Evolutionary conservation across 1,284 basidiomycete genomes (phyloP), one percentile per base, ranked within the genome.

Genomic region (Naganishia sp.): DNA sequence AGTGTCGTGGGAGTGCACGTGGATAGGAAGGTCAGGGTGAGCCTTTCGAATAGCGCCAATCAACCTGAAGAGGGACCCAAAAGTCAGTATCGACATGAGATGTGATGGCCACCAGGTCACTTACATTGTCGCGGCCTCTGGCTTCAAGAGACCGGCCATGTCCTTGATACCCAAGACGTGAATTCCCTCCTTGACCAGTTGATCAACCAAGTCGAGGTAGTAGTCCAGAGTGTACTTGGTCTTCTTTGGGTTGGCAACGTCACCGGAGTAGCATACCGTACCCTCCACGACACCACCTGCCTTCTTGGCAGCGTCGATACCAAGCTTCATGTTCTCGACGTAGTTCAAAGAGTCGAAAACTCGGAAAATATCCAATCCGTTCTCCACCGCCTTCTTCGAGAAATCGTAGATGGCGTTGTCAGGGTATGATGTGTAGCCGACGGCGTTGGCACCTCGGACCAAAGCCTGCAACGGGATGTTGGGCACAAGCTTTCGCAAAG

Each of bases 321-420:
- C 94, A 71, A 97, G 87, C 79, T 86, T 88, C 89, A 97, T 90
- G 89, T 96, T 82, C 86, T 93, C 94, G 71, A 97, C 88, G 81
- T 97, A 97, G 83, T 98, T 98, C 81, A 99, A 83, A 55, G 96
- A 99, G 81, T 99, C 96, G 74, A 99, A 99, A 66, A 99, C 94
- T 79, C 96, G 87, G 91, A 99, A 99, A 77, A 99, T 99, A 82
- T 99, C 96, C 55, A 99, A 86, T 79, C 96, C 96, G 73, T 95
- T 96, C 83, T 99, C 94, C 33, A 99, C 95, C 23, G 96, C 96
- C 81, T 96, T 83, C 84, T 93, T 94, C 68, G 90, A 94, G 83
- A 95, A 95, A 79, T 99, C 96, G 81, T 99, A 99, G 82, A 99
- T 98, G 70, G 93, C 94, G 75, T 99, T 99, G 81, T 99, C 96